Percentiles rank a stretch among this genome's conserved stretches.
These are phyloP conservation scores for Dendrobium nobile DNA, from an alignment of 106 monocot genomes.

Conservation along the genomic window DNA sequence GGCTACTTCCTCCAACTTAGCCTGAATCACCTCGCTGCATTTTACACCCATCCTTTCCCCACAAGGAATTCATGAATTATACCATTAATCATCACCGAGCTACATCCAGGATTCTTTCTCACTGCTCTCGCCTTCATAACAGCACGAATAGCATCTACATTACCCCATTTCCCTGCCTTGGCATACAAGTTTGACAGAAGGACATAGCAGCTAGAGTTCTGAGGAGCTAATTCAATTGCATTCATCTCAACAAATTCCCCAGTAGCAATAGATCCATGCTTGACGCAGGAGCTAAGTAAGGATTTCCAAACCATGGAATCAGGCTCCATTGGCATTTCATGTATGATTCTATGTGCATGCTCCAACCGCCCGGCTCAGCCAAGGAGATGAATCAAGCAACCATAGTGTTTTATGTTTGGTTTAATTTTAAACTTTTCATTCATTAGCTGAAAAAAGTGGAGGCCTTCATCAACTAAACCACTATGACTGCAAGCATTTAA, in stretches of 20 bases:
- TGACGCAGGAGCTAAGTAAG: conserved; percentile 21
- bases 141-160: conserved; percentile 12
- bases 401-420: conserved; percentile 25
- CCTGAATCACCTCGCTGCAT: neutral
- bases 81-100: conserved; percentile 21
- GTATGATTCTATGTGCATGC: conserved; percentile 14
- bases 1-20: conserved; percentile 21
- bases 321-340: conserved; percentile 21
- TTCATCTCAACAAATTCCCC: conserved; percentile 18
- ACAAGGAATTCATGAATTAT: conserved; percentile 19
- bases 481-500: conserved; percentile 25
- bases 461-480: conserved; percentile 24
- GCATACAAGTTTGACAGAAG: conserved; percentile 27
- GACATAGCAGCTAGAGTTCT: conserved; percentile 16
- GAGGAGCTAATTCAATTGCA: conserved; percentile 14
- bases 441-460: conserved; percentile 13
- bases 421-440: conserved; percentile 4
- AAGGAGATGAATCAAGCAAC: conserved; percentile 28
- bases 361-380: conserved; percentile 16
- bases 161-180: conserved; percentile 9
- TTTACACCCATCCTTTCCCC: conserved; percentile 9
- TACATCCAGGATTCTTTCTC: conserved; percentile 21
- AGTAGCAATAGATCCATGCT: conserved; percentile 2
- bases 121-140: conserved; percentile 21
- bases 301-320: conserved; percentile 19